These are phyloP conservation scores for Pythium aristosporum DNA, from an alignment of 352 stramenopile species.

Conservation along the genomic window DNA sequence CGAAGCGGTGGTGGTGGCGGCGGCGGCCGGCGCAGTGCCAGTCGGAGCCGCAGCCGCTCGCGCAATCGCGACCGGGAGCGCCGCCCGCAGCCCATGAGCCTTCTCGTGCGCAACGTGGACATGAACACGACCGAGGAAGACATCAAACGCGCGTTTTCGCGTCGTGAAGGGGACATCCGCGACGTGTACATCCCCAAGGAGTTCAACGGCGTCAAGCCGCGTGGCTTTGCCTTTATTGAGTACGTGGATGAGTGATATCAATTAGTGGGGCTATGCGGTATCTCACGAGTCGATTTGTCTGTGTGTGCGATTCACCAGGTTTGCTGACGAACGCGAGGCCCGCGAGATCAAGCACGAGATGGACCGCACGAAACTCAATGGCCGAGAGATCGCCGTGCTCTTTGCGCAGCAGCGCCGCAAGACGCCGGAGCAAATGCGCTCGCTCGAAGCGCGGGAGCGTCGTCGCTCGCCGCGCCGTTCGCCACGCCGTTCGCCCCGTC, in stretches of 20 bases:
- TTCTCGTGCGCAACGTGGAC: conserved; percentile 37
- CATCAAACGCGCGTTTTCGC: conserved; percentile 35
- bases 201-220: conserved; percentile 34
- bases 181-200: conserved; percentile 48
- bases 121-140: conserved; percentile 30
- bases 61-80: conserved; percentile 16
- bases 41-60: conserved; percentile 12
- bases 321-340: conserved; percentile 57
- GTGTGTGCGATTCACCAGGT: conserved; percentile 25
- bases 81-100: conserved; percentile 28
- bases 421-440: conserved; percentile 74
- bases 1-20: conserved; percentile 10
- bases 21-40: conserved; percentile 7
- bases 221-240: conserved; percentile 86
- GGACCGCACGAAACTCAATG: conserved; percentile 64
- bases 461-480: conserved; percentile 30
- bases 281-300: neutral
- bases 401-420: conserved; percentile 80
- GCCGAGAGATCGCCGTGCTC: conserved; percentile 73
- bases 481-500: conserved; percentile 30
- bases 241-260: conserved; percentile 16
- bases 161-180: conserved; percentile 36
- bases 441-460: conserved; percentile 13
- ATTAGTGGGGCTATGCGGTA: neutral
- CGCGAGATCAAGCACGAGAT: conserved; percentile 73